These are phyloP conservation scores for Cutaneotrichosporon arboriforme DNA, from an alignment of 1,284 basidiomycete genomes.

Conservation along the genomic window DNA sequence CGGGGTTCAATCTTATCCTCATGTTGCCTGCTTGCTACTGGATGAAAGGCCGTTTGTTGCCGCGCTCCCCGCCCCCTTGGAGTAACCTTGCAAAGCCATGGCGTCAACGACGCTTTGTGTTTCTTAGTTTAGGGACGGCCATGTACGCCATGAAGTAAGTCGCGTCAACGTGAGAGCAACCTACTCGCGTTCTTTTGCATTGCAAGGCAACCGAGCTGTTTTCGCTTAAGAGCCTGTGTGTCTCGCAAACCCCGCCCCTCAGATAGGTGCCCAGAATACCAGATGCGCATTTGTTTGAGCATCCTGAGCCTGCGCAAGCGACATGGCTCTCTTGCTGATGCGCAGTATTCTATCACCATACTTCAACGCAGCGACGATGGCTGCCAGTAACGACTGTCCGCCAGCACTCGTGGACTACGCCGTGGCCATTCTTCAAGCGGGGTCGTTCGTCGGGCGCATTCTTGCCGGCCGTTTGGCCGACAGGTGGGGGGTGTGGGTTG, in stretches of 20 bases:
- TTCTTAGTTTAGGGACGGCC: constrained; percentile 26
- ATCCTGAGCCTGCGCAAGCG: background rate
- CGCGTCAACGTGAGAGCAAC: too few species aligned
- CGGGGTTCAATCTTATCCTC: constrained; percentile 20
- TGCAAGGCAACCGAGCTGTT: background rate
- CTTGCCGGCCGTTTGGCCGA: constrained; percentile 23
- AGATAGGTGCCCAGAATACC: too few species aligned
- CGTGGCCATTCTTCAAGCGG: constrained; percentile 24
- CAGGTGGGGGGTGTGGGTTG: constrained; percentile 20
- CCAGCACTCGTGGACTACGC: constrained; percentile 16
- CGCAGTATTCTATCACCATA: constrained; percentile 17
- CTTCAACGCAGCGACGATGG: constrained; percentile 13
- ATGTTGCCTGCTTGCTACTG: constrained; percentile 24
- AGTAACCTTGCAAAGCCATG: constrained; percentile 21
- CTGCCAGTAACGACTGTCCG: constrained; percentile 7
- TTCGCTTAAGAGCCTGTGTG: background rate
- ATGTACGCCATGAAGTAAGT: constrained; percentile 18
- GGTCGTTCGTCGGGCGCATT: constrained; percentile 24
- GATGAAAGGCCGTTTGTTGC: constrained; percentile 24
- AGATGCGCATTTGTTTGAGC: too few species aligned
- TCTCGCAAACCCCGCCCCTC: too few species aligned
- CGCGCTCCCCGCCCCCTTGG: constrained; percentile 18
- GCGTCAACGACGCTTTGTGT: constrained; percentile 28
- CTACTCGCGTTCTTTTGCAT: too few species aligned
- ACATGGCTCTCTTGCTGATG: background rate